Conservation (phyloP, 306 rosid species). For the Sechiopsis laciniata region DNA sequence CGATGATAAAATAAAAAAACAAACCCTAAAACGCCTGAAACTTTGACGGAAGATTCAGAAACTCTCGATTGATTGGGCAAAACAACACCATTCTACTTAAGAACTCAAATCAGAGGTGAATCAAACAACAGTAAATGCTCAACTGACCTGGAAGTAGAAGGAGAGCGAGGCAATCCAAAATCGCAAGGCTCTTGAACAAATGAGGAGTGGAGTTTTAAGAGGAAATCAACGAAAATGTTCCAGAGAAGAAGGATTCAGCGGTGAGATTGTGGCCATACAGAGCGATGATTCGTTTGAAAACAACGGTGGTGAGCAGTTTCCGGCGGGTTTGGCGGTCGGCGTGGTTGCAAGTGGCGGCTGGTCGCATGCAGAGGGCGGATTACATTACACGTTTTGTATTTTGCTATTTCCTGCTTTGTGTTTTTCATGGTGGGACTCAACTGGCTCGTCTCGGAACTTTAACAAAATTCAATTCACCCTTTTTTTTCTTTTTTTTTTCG, state of each 20-base stretch:
- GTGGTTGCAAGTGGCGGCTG: constrained; percentile 14
- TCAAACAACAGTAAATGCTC: not conserved
- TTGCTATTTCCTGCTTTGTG: not conserved
- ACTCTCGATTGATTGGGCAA: not conserved
- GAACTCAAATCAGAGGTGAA: not conserved
- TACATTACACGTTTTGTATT: not conserved
- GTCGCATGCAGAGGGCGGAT: not conserved
- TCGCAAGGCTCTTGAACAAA: not conserved
- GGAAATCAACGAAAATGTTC: not conserved
- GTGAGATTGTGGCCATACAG: not conserved
- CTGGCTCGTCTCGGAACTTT: too few relatives aligned
- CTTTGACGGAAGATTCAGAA: too few relatives aligned
- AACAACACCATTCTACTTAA: not conserved
- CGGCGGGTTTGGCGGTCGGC: not conserved
- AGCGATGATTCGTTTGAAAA: not conserved
- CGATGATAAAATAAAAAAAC: too few relatives aligned
- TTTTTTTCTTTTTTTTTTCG: too few relatives aligned
- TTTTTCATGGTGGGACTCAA: too few relatives aligned
- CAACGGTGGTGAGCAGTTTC: not conserved
- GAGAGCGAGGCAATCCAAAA: not conserved
- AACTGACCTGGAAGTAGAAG: not conserved
- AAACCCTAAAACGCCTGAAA: too few relatives aligned
- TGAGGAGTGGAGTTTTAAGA: too few relatives aligned
- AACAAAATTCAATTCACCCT: not conserved
- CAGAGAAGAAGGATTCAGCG: not conserved